Percentiles rank a stretch among this genome's conserved stretches.
phyloP scores from a whole-genome alignment of 2,329 filamentous ascomycete species.

The Curvularia sp. region DNA sequence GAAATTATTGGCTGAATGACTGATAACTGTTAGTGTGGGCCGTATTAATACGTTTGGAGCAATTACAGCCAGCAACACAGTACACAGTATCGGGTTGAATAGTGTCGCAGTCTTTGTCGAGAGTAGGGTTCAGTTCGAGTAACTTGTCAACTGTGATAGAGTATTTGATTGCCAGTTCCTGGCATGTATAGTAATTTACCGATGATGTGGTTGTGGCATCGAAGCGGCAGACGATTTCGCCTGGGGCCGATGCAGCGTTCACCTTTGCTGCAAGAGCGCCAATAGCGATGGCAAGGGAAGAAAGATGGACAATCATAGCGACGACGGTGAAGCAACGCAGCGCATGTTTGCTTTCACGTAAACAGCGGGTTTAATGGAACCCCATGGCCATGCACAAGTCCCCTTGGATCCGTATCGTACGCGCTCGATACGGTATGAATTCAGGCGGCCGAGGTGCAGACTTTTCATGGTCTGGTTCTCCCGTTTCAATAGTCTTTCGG shows the following conservation, averaged over 20 bases:
- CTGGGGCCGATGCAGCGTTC: background rate
- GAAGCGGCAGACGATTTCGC: background rate
- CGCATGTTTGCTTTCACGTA: background rate
- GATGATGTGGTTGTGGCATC: background rate
- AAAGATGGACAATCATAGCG: background rate
- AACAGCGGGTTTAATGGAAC: background rate
- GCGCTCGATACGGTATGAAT: background rate
- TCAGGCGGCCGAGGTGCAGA: background rate
- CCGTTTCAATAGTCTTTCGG: background rate
- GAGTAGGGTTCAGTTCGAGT: slow-evolving; percentile 38
- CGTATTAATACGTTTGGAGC: background rate
- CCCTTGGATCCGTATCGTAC: background rate
- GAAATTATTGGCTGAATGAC: background rate
- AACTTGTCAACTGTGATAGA: slow-evolving; percentile 32
- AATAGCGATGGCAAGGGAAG: background rate
- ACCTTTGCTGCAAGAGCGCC: background rate
- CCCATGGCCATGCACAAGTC: background rate
- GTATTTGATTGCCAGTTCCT: slow-evolving; percentile 27
- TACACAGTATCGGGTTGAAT: slow-evolving; percentile 41
- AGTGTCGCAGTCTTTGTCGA: slow-evolving; percentile 38
- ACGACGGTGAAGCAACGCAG: background rate
- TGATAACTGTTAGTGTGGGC: background rate
- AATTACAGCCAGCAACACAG: slow-evolving; percentile 41
- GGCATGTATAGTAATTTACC: slow-evolving; percentile 40
- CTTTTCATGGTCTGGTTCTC: background rate